phyloP scores from a whole-genome alignment of 805 yeast species.

The Nadsonia fulvescens region DNA sequence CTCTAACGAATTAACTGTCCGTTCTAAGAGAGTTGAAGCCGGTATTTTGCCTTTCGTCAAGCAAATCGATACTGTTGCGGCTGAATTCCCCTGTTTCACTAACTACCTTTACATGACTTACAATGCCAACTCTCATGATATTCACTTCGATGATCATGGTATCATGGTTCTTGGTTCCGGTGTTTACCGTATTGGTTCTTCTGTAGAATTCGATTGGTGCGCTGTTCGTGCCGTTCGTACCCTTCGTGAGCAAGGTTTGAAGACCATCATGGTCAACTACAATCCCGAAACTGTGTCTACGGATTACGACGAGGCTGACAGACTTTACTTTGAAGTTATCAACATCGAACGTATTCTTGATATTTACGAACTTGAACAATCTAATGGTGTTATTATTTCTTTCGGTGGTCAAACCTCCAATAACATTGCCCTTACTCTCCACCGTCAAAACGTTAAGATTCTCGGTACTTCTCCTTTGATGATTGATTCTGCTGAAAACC shows the following conservation, averaged over 20 bases:
- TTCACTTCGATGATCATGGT: conserved; percentile 80
- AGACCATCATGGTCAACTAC: conserved; percentile 93
- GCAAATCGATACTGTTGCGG: conserved; percentile 96
- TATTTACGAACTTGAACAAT: conserved; percentile 79
- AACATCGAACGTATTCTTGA: conserved; percentile 87
- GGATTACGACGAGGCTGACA: conserved; percentile 94
- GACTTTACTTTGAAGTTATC: conserved; percentile 89
- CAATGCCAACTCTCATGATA: conserved; percentile 78
- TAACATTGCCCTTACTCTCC: conserved; percentile 82
- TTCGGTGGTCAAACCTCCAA: conserved; percentile 99
- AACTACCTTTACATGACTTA: conserved; percentile 90
- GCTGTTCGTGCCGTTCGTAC: conserved; percentile 95
- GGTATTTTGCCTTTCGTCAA: conserved; percentile 85
- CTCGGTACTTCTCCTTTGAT: conserved; percentile 95
- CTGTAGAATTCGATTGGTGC: conserved; percentile 99
- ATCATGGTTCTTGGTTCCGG: conserved; percentile 95
- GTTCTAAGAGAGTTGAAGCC: conserved; percentile 72
- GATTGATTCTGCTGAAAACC: conserved; percentile 96
- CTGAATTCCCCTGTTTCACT: conserved; percentile 94
- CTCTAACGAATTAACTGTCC: conserved; percentile 82
- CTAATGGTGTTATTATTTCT: conserved; percentile 82
- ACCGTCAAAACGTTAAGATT: conserved; percentile 87
- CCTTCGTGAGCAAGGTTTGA: conserved; percentile 64
- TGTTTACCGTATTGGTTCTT: conserved; percentile 96
- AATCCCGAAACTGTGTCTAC: conserved; percentile 99